Base-by-base conservation (phyloP, 768 basidiomycete species). In the Collybiopsis confluens region DNA sequence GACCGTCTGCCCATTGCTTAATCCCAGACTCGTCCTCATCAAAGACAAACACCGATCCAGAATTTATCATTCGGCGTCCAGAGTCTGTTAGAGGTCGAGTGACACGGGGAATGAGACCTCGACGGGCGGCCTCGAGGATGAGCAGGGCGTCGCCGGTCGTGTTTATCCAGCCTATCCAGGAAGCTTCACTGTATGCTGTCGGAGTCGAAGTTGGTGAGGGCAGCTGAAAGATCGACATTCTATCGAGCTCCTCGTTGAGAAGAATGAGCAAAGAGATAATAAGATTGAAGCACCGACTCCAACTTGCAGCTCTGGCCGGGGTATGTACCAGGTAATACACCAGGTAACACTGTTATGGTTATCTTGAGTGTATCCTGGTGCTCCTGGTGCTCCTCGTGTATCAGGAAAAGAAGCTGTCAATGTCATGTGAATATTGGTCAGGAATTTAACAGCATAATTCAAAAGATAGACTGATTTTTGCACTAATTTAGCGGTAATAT, bases 1-100 rank as follows among this genome's bases (percentile, higher is more conserved):
- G 86, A n/a, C 94, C 93, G 70, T 98, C 95, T 1, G 95, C 98
- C 91, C 94, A 97, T 41, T 95, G 81, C 73, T 95, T 96, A 74
- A 98, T 98, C 24, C 94, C 93, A 63, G 90, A 92, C 71, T 96
- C 93, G 63, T 92, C 88, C 74, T 97, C 95, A 68, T 98, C 92
- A 64, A 97, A 98, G 59, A 97, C 95, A 62, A 98, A 98, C 9
- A 98, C 92, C 6, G 89, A 90, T 53, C 95, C 95, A 5, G 87
- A 90, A 16, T 86, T 86, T 66, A 98, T 94, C 86, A 96, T 91
- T 64, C 84, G 87, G 54, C 92, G 82, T 68, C 98, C 95, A 28
- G 89, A 80, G 66, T 97, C 95, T 56, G 93, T 90, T 47, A 98
- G 82, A 37, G 95, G 83, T 38, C 95, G 82, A 30, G 93, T 95